Evolutionary conservation across 2,329 filamentous ascomycete genomes (phyloP).

Genomic region (Stagonosporopsis tanaceti): DNA sequence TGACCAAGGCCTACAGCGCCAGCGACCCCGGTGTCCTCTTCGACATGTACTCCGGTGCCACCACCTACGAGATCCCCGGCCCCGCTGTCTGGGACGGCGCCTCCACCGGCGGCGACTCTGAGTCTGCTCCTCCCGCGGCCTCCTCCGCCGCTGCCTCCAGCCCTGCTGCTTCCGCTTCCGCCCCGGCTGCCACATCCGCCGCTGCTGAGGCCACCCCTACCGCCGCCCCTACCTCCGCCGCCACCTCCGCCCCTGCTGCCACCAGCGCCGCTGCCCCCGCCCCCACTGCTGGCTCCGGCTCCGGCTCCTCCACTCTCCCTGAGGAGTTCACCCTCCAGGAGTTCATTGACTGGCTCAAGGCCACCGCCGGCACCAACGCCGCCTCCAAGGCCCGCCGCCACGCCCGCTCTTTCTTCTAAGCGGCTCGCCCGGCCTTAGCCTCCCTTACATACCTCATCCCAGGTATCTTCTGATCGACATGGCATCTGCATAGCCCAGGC

Average conservation of each 20-base stretch:
- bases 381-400: constrained; percentile 41
- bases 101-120: constrained; percentile 23
- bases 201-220: constrained; percentile 8
- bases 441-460: not conserved
- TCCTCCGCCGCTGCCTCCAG: constrained; percentile 16
- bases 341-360: constrained; percentile 43
- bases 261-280: constrained; percentile 16
- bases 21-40: constrained; percentile 51
- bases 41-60: constrained; percentile 48
- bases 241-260: constrained; percentile 14
- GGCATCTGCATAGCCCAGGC: constrained; percentile 21
- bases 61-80: constrained; percentile 52
- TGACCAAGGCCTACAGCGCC: constrained; percentile 55
- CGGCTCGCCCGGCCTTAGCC: not conserved
- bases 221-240: not conserved
- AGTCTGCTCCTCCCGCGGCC: constrained; percentile 23
- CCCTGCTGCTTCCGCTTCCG: constrained; percentile 13
- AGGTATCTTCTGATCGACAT: constrained; percentile 4
- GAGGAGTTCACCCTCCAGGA: constrained; percentile 39
- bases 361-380: constrained; percentile 27
- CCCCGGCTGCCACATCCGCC: constrained; percentile 15
- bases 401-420: constrained; percentile 47
- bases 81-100: constrained; percentile 47
- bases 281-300: constrained; percentile 23
- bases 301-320: constrained; percentile 30